Conservation (phyloP, 176 grass and related monocot genomes). For the Puccinellia tenuiflora region DNA sequence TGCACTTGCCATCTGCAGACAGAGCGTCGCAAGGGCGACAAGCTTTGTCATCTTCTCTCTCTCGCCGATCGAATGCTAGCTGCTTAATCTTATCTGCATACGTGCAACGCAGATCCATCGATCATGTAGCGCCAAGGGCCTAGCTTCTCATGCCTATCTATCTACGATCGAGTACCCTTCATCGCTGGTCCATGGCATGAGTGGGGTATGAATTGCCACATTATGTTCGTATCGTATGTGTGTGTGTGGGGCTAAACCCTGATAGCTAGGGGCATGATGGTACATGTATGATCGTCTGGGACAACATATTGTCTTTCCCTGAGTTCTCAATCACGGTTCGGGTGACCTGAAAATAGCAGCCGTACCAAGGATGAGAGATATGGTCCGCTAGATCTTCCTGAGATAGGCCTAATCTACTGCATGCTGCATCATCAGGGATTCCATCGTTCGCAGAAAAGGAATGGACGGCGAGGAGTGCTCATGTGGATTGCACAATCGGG, state of each 20-base stretch:
- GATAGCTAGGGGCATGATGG: not conserved
- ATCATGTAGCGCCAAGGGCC: not conserved
- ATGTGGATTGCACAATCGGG: not conserved
- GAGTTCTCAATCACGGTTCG: not conserved
- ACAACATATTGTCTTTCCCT: not conserved
- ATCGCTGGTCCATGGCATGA: constrained; percentile 9
- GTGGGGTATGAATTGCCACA: not conserved
- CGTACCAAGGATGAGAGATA: not conserved
- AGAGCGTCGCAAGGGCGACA: not conserved
- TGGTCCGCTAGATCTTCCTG: constrained; percentile 5
- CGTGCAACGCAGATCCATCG: constrained; percentile 8
- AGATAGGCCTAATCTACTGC: not conserved
- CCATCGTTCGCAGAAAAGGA: not conserved
- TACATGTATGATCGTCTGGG: not conserved
- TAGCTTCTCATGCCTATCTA: not conserved
- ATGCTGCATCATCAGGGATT: not conserved
- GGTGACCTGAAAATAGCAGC: constrained; percentile 14
- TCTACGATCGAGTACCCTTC: too few species aligned
- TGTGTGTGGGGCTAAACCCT: not conserved
- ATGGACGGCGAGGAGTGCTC: not conserved
- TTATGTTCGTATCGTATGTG: too few species aligned
- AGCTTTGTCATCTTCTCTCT: not conserved
- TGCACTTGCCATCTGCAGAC: not conserved
- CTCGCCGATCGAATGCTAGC: not conserved
- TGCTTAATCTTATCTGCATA: constrained; percentile 2